These are phyloP conservation scores for Leptographium galeiforme DNA, from an alignment of 2,329 filamentous ascomycete genomes.

Conservation along the genomic window DNA sequence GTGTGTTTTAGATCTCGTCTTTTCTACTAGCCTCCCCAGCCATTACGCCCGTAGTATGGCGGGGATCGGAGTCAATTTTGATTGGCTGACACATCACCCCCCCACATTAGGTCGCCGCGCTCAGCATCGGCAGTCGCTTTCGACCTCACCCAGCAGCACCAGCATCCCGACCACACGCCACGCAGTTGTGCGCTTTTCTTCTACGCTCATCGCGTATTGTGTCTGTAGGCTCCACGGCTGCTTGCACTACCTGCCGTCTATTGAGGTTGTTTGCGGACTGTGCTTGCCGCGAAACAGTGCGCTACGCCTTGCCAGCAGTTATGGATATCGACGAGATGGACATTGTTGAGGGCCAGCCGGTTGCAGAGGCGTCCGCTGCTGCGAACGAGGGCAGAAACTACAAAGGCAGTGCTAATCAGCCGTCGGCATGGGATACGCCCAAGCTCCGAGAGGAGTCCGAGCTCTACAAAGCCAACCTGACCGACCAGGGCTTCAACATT, in stretches of 20 bases:
- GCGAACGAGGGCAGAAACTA: neutral
- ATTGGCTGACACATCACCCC: neutral
- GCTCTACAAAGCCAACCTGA: conserved; percentile 21
- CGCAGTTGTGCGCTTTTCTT: no score
- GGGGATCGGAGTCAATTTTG: neutral
- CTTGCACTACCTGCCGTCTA: no score
- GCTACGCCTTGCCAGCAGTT: neutral
- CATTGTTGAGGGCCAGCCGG: neutral
- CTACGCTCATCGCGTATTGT: no score
- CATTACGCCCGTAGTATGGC: neutral
- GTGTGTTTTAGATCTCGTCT: neutral
- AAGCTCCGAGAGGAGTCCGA: conserved; percentile 31
- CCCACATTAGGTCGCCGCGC: neutral
- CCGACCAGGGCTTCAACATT: conserved; percentile 32
- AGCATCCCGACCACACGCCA: no score
- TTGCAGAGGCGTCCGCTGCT: neutral
- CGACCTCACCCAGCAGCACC: neutral
- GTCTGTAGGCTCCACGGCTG: no score
- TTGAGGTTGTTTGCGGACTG: no score
- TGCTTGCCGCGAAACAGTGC: neutral
- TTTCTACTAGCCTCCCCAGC: neutral
- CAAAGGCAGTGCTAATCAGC: neutral
- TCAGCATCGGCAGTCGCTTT: neutral
- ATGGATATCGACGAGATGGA: conserved; percentile 12
- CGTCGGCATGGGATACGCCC: conserved; percentile 14